These are phyloP conservation scores for Clitoria ternatea DNA, from an alignment of 306 rosid genomes.

Conservation along the genomic window DNA sequence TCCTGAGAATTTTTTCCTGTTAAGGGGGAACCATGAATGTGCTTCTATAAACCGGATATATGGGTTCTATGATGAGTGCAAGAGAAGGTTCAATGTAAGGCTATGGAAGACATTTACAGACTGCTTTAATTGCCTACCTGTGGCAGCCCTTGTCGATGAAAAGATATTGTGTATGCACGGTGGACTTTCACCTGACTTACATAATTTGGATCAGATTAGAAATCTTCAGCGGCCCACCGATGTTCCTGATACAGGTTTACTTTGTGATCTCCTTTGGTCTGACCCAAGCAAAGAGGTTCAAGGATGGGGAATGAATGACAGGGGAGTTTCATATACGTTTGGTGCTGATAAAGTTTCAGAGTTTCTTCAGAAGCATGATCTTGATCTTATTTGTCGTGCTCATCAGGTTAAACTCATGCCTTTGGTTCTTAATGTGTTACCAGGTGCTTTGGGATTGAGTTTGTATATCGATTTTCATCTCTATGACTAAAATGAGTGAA, in stretches of 20 bases:
- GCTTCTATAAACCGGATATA: conserved; percentile 95
- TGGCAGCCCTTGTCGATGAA: conserved; percentile 94
- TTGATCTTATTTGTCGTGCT: conserved; percentile 96
- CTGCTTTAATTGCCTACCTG: conserved; percentile 89
- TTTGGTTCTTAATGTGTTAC: conserved; percentile 7
- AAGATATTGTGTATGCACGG: conserved; percentile 97
- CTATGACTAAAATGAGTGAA: conserved; percentile 1
- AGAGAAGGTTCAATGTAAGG: conserved; percentile 85
- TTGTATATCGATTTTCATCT: conserved; percentile 15
- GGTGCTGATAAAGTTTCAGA: conserved; percentile 78
- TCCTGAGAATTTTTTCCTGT: conserved; percentile 84
- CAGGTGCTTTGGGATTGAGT: conserved; percentile 18
- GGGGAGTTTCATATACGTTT: conserved; percentile 95
- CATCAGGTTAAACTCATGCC: conserved; percentile 69
- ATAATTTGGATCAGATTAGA: conserved; percentile 76
- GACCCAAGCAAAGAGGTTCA: conserved; percentile 85
- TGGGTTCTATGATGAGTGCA: conserved; percentile 97
- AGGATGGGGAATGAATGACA: conserved; percentile 92
- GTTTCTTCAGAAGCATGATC: conserved; percentile 87
- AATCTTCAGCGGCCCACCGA: conserved; percentile 73
- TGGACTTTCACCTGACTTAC: conserved; percentile 87
- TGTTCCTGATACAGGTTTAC: conserved; percentile 92
- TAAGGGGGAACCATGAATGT: conserved; percentile 97
- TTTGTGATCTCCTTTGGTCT: conserved; percentile 97
- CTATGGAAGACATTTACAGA: conserved; percentile 88